Evolutionary conservation across 2,329 filamentous ascomycete genomes (phyloP).

Genomic region (Aureobasidium sp.): DNA sequence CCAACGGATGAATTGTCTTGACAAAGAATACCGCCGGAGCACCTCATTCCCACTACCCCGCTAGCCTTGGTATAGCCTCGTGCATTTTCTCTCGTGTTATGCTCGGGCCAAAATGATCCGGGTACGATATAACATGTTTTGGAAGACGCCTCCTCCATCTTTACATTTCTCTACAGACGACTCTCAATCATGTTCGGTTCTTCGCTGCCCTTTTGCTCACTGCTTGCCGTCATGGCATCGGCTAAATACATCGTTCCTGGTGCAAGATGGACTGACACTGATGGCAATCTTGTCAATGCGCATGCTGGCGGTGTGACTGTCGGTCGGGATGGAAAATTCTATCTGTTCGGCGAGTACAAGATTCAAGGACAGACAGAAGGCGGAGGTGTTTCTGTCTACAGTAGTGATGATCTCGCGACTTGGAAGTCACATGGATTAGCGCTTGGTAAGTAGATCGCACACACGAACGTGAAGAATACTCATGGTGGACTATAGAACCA

Average conservation of each 20-base stretch:
- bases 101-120: not conserved
- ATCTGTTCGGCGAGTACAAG: conserved; percentile 55
- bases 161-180: not conserved
- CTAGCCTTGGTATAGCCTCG: conserved; percentile 4
- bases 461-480: not conserved
- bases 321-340: conserved; percentile 25
- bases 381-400: conserved; percentile 55
- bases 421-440: conserved; percentile 54
- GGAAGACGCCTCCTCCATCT: not conserved
- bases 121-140: not conserved
- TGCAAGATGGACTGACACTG: conserved; percentile 53
- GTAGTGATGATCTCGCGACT: conserved; percentile 53
- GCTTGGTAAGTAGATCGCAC: conserved; percentile 25
- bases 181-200: not conserved
- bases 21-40: not conserved
- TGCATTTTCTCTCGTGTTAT: not conserved
- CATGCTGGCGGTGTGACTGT: conserved; percentile 54
- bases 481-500: conserved; percentile 33
- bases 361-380: conserved; percentile 51
- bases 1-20: conserved; percentile 1
- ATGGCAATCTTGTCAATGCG: conserved; percentile 54
- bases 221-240: conserved; percentile 25
- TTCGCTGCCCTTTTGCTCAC: not conserved
- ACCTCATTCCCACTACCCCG: not conserved
- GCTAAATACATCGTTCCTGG: conserved; percentile 56